Conservation (phyloP, 805 yeast species). For the Kodamaea leandrae region DNA sequence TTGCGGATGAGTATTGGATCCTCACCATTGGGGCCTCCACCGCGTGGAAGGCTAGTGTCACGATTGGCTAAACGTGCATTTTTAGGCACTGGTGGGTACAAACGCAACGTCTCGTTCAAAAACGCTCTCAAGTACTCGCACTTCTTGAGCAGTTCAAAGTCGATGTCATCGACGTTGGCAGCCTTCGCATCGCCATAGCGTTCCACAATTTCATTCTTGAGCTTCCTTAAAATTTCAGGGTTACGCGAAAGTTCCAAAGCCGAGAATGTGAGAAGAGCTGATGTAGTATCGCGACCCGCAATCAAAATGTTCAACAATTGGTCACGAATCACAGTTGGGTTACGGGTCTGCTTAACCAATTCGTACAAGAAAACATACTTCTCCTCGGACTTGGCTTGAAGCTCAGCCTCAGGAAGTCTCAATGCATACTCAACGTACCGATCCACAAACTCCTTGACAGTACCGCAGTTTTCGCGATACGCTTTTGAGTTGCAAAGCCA, state of each 20-base stretch:
- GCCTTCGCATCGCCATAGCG: conserved; percentile 29
- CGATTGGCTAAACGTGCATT: conserved; percentile 44
- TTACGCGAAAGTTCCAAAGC: conserved; percentile 43
- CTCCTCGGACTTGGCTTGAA: conserved; percentile 26
- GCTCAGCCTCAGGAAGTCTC: conserved; percentile 24
- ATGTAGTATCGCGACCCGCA: conserved; percentile 58
- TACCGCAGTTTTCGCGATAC: conserved; percentile 16
- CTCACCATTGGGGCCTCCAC: conserved; percentile 39
- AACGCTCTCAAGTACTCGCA: conserved; percentile 46
- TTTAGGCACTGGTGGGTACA: conserved; percentile 50
- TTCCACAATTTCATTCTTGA: conserved; percentile 33
- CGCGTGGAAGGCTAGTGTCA: conserved; percentile 49
- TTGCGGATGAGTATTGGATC: conserved; percentile 19
- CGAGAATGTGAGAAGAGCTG: conserved; percentile 44
- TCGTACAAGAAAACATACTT: conserved; percentile 46
- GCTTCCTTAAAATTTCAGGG: conserved; percentile 32
- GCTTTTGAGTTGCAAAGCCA: conserved; percentile 15
- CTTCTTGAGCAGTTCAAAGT: conserved; percentile 46
- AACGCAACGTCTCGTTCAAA: conserved; percentile 45
- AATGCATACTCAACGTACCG: conserved; percentile 39
- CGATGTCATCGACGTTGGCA: conserved; percentile 25
- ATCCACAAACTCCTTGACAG: conserved; percentile 32
- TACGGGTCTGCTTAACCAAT: conserved; percentile 45
- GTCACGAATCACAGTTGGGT: conserved; percentile 46
- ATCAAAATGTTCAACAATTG: conserved; percentile 48